Evolutionary conservation across 805 yeast genomes (phyloP).

Genomic region (Candida qinlingensis): DNA sequence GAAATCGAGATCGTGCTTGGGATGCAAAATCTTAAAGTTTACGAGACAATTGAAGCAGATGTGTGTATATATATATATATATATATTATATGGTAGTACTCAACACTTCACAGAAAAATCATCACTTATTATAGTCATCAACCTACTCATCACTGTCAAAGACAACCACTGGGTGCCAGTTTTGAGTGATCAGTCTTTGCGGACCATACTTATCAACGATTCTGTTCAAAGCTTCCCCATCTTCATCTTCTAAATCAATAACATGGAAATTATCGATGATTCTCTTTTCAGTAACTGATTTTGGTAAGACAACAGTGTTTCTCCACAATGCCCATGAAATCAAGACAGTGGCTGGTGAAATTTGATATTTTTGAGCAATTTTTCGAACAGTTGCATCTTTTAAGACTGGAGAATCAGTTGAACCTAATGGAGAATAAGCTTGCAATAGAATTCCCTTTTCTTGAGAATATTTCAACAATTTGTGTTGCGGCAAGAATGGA

Average conservation of each 20-base stretch:
- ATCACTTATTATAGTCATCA: background rate
- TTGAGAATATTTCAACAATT: constrained; percentile 11
- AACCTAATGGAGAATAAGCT: constrained; percentile 20
- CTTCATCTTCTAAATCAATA: constrained; percentile 31
- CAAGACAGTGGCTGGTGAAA: constrained; percentile 43
- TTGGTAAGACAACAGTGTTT: constrained; percentile 50
- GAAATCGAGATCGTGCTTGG: background rate
- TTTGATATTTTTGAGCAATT: constrained; percentile 39
- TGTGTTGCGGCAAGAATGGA: constrained; percentile 17
- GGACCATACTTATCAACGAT: constrained; percentile 25
- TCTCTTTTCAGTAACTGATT: constrained; percentile 42
- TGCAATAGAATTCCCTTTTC: constrained; percentile 15
- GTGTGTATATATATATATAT: no score
- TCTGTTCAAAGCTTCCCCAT: constrained; percentile 26
- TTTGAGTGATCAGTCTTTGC: constrained; percentile 24
- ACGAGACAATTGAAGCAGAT: background rate
- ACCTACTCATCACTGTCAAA: constrained; percentile 20
- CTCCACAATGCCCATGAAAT: constrained; percentile 59
- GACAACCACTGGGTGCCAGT: constrained; percentile 30
- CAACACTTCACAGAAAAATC: background rate
- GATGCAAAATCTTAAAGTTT: background rate
- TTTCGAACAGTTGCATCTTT: constrained; percentile 35
- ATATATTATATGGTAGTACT: no score
- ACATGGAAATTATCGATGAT: constrained; percentile 31
- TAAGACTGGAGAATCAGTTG: constrained; percentile 16